A percentile compares a stretch with the other conserved stretches of the same genome.
Evolutionary conservation across 2,329 filamentous ascomycete species (phyloP).

Genomic region (Anthostomella pinea): DNA sequence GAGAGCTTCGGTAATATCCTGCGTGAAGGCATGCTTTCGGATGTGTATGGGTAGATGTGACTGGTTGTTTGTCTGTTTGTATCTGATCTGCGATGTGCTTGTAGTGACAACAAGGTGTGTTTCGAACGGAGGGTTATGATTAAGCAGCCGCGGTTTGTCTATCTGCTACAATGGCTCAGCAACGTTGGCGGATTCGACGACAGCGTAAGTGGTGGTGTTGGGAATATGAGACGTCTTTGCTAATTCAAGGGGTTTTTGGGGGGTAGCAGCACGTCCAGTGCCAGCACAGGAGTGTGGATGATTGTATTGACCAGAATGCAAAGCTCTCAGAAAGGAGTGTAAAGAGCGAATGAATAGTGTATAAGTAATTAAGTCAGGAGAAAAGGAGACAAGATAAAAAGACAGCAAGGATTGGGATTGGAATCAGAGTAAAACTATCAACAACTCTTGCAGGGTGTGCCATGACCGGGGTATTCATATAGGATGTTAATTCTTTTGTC

Average conservation of each 20-base stretch:
- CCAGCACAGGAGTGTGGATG: slow-evolving; percentile 5
- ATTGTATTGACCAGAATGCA: slow-evolving; percentile 3
- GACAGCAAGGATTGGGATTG: slow-evolving; percentile 1
- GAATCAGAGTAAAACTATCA: slow-evolving; percentile 6
- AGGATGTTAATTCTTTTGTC: no score
- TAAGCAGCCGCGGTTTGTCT: no score
- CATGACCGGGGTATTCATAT: no score
- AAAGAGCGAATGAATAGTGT: slow-evolving; percentile 8
- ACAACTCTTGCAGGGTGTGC: no score
- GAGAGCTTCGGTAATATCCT: slow-evolving; percentile 21
- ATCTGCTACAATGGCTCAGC: no score
- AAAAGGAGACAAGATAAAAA: slow-evolving; percentile 9
- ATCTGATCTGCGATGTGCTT: no score
- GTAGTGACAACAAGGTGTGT: no score
- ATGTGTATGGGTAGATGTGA: slow-evolving; percentile 6
- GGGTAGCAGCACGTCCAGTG: slow-evolving; percentile 9
- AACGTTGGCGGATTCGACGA: no score
- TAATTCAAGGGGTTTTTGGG: no score
- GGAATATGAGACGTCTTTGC: no score
- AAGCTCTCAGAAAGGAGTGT: slow-evolving; percentile 14
- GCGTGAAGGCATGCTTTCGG: slow-evolving; percentile 24
- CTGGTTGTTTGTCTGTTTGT: slow-evolving; percentile 8
- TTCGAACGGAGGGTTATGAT: no score
- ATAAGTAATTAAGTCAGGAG: slow-evolving; percentile 3
- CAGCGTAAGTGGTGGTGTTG: no score